Evolutionary conservation across 1,284 basidiomycete species (phyloP).

Genomic region (Takashimella koratensis): DNA sequence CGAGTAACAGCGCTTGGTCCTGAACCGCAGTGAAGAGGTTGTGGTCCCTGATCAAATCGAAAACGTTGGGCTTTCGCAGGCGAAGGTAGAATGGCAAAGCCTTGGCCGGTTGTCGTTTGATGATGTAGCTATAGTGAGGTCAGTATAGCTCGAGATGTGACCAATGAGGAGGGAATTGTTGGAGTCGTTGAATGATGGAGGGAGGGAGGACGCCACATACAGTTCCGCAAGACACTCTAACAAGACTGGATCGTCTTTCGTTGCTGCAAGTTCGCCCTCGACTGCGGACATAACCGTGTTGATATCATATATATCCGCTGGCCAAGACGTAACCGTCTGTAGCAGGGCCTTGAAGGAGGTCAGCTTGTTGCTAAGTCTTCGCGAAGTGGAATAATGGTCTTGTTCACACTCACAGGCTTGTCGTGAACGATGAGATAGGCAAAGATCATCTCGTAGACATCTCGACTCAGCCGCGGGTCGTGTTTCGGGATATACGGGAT

Average conservation of each 20-base stretch:
- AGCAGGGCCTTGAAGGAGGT: constrained; percentile 59
- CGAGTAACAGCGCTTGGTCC: constrained; percentile 84
- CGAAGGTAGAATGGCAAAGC: constrained; percentile 86
- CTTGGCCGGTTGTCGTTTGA: constrained; percentile 87
- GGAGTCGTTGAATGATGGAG: too few relatives aligned
- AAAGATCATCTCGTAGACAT: constrained; percentile 94
- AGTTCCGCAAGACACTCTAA: constrained; percentile 93
- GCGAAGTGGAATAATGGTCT: background rate
- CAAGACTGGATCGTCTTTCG: constrained; percentile 60
- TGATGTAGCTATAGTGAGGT: constrained; percentile 65
- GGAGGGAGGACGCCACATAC: too few relatives aligned
- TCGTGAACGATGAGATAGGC: constrained; percentile 80
- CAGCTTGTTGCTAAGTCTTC: background rate
- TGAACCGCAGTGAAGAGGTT: constrained; percentile 93
- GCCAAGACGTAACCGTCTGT: constrained; percentile 81
- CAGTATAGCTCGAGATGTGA: background rate
- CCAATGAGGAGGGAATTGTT: too few relatives aligned
- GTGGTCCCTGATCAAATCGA: constrained; percentile 89
- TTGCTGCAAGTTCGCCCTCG: constrained; percentile 71
- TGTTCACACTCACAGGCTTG: constrained; percentile 56
- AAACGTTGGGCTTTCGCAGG: constrained; percentile 81
- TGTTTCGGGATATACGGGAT: constrained; percentile 86
- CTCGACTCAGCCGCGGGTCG: constrained; percentile 69
- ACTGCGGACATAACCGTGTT: constrained; percentile 81
- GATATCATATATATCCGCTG: constrained; percentile 83